A percentile compares a stretch with the other conserved stretches of the same genome.
These are phyloP conservation scores for Friedmanniomyces simplex DNA, from an alignment of 495 filamentous ascomycete species.

Conservation along the genomic window DNA sequence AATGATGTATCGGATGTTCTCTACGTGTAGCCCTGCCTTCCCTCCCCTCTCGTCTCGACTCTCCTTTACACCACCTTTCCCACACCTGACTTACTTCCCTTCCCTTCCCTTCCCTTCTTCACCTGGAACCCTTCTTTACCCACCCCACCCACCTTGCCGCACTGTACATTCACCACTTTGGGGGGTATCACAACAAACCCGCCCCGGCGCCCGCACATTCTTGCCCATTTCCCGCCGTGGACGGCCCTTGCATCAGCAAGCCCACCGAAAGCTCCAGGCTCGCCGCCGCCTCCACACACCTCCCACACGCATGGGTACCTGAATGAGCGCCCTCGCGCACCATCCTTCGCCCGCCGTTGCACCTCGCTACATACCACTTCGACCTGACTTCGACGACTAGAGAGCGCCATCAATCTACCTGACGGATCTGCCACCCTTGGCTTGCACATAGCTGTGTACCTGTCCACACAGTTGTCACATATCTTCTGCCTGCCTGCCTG, in stretches of 20 bases:
- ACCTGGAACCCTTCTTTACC: neutral
- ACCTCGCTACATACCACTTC: neutral
- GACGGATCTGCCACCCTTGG: neutral
- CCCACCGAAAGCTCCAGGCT: no score
- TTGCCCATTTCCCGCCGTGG: neutral
- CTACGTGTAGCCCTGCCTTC: no score
- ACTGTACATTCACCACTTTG: neutral
- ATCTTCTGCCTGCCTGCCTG: no score
- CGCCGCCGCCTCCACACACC: neutral
- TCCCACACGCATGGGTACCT: neutral
- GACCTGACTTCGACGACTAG: no score
- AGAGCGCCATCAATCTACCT: neutral
- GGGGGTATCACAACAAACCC: neutral
- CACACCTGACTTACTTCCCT: neutral
- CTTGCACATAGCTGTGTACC: neutral
- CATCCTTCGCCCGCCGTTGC: neutral
- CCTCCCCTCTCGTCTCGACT: no score
- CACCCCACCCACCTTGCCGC: neutral
- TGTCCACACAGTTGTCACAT: neutral
- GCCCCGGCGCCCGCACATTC: neutral
- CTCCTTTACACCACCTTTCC: no score
- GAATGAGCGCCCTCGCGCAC: neutral
- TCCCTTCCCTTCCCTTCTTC: neutral
- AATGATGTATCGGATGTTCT: no score
- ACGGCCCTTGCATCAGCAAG: neutral